Evolutionary conservation across 2,329 filamentous ascomycete species (phyloP).

Genomic region (Diaporthe sp.): DNA sequence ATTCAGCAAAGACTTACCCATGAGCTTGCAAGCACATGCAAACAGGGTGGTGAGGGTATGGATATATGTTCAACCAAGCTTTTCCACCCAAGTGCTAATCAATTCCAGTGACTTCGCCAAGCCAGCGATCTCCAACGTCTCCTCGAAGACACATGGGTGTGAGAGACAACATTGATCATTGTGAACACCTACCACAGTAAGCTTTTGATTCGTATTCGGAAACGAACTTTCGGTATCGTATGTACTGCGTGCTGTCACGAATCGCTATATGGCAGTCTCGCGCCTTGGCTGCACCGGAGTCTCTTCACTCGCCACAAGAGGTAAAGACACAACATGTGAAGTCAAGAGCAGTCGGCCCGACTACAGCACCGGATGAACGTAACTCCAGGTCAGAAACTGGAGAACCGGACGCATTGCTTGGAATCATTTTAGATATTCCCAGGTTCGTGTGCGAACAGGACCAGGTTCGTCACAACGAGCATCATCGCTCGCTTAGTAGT

Average conservation of each 20-base stretch:
- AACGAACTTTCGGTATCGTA: background rate
- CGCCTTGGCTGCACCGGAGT: background rate
- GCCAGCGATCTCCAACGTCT: background rate
- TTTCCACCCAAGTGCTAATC: too few species aligned
- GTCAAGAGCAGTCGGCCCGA: background rate
- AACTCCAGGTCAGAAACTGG: background rate
- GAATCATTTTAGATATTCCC: background rate
- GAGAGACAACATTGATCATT: too few species aligned
- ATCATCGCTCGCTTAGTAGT: background rate
- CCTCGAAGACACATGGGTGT: background rate
- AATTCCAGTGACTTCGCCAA: background rate
- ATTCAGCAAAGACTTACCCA: background rate
- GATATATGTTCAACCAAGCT: background rate
- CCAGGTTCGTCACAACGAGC: background rate
- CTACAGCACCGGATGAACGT: background rate
- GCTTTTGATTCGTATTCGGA: background rate
- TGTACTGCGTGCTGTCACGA: background rate
- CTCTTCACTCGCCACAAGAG: background rate
- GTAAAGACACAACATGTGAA: background rate
- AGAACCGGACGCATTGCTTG: background rate
- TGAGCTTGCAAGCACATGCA: background rate
- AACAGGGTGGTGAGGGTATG: background rate
- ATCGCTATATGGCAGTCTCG: background rate
- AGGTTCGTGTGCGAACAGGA: background rate
- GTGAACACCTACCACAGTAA: background rate